phyloP scores from a whole-genome alignment of 371 early-diverging fungal species.

The Blakeslea trispora region DNA sequence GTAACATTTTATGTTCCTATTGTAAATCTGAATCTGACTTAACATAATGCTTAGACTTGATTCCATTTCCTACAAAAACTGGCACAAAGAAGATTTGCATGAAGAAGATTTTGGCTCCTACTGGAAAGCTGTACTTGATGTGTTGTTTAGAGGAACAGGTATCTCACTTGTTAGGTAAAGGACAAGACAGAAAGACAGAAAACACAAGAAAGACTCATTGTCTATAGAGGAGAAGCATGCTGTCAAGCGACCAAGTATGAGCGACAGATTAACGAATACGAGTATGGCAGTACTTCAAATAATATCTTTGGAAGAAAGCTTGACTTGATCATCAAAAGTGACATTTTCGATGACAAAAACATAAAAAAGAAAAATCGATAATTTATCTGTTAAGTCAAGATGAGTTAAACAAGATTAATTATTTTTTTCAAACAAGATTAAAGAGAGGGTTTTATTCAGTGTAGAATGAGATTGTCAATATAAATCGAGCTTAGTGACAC shows the following conservation, averaged over 20 bases:
- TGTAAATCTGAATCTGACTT: slow-evolving; percentile 4
- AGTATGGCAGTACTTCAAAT: background rate
- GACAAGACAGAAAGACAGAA: background rate
- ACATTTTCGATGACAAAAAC: background rate
- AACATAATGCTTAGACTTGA: slow-evolving; percentile 8
- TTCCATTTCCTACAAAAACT: slow-evolving; percentile 6
- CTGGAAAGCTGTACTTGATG: slow-evolving; percentile 10
- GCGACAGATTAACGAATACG: background rate
- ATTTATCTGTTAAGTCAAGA: no score
- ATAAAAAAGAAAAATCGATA: slow-evolving; percentile 5
- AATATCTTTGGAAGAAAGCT: background rate
- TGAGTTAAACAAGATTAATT: no score
- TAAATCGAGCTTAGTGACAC: no score
- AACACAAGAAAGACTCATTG: background rate
- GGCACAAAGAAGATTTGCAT: slow-evolving; percentile 9
- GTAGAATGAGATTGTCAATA: no score
- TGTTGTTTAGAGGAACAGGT: slow-evolving; percentile 10
- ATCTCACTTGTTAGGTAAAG: slow-evolving; percentile 10
- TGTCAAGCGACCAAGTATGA: background rate
- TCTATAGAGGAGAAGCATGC: background rate
- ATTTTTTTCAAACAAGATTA: no score
- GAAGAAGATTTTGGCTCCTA: slow-evolving; percentile 12
- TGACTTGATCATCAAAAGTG: background rate
- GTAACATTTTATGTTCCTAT: slow-evolving; percentile 1
- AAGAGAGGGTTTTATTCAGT: no score